Conservation (phyloP, 306 rosid species). For the Cicer yamashitae region DNA sequence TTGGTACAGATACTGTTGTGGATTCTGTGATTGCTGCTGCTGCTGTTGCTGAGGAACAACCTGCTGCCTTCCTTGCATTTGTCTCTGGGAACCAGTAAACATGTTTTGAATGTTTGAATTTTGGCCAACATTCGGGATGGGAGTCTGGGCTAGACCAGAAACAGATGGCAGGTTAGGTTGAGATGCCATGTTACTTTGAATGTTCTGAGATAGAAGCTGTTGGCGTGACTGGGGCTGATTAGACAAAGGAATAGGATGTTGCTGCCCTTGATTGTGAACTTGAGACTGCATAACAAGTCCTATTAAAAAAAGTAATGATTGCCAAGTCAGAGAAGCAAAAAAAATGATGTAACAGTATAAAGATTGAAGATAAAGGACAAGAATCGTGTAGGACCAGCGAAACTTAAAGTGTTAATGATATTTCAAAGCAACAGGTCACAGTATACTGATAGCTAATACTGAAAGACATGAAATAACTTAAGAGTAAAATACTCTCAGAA, state of each 20-base stretch:
- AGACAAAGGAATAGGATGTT: conserved; percentile 60
- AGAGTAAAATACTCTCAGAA: conserved; percentile 4
- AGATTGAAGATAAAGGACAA: conserved; percentile 15
- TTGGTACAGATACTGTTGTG: conserved; percentile 70
- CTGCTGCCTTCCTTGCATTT: conserved; percentile 86
- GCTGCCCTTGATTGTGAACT: conserved; percentile 74
- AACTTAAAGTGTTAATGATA: conserved; percentile 10
- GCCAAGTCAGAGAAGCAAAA: conserved; percentile 30
- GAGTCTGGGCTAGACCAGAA: conserved; percentile 63
- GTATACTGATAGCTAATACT: conserved; percentile 29
- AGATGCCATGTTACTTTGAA: conserved; percentile 66
- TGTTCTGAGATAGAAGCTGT: conserved; percentile 71
- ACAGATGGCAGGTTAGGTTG: conserved; percentile 65
- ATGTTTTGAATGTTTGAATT: conserved; percentile 73
- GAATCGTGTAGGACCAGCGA: conserved; percentile 29
- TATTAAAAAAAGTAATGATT: conserved; percentile 43
- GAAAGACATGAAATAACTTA: conserved; percentile 30
- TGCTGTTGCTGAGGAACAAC: conserved; percentile 73
- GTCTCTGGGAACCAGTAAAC: conserved; percentile 76
- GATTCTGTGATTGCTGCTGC: conserved; percentile 80
- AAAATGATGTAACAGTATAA: not conserved
- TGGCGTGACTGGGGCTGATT: conserved; percentile 82
- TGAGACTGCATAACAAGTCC: conserved; percentile 69
- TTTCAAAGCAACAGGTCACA: conserved; percentile 30
- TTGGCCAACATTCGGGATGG: conserved; percentile 75